Evolutionary conservation across 2,329 filamentous ascomycete genomes (phyloP), one percentile per base, ranked within the genome.

Genomic region (Lasiodiplodia sp.): DNA sequence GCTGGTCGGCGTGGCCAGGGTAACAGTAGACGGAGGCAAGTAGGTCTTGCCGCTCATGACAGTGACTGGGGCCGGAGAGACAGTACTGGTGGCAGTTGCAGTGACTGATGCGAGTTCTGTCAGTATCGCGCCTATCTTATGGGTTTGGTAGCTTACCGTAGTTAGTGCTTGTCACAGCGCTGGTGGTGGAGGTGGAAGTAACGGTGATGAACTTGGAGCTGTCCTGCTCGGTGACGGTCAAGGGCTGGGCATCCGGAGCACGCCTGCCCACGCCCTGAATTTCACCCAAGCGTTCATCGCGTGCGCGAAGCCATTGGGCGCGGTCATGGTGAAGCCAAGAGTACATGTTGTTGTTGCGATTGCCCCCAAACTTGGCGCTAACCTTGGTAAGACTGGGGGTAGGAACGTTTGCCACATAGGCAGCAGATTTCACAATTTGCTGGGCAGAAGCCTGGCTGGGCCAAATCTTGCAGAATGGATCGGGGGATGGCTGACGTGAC

Each of bases 211-310:
- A 80, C 47, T 77, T 58, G 7, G 70, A 63, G 4, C 77, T 77
- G 62, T 75, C 71, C 14, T 73, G 72, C 2, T 77, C 73, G 6
- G 78, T 80, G 25, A 78, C 71, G 2, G 75, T 75, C 34, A 79
- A 71, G 8, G 76, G 77, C 40, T 77, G 74, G 51, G 72, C 72
- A 58, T 82, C 80, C 0, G 79, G 79, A 62, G 77, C 77, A 49
- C 80, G 78, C 58, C 71, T 74, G n/a, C 73, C 70, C 18, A 75
- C 55, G 47, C 55, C 63, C 11, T 37, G 63, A 31, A 47, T n/a
- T 4, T 25, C 58, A 12, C 71, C 74, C 23, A 78, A 65, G 38
- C 77, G 73, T 12, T 71, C 74, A 53, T 70, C 72, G 11, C 75
- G 72, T 52, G 73, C 72, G 21, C 69, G 68, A 18, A 76, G 67